Conservation (phyloP, 2,329 filamentous ascomycete species). For the Diaporthe vexans region DNA sequence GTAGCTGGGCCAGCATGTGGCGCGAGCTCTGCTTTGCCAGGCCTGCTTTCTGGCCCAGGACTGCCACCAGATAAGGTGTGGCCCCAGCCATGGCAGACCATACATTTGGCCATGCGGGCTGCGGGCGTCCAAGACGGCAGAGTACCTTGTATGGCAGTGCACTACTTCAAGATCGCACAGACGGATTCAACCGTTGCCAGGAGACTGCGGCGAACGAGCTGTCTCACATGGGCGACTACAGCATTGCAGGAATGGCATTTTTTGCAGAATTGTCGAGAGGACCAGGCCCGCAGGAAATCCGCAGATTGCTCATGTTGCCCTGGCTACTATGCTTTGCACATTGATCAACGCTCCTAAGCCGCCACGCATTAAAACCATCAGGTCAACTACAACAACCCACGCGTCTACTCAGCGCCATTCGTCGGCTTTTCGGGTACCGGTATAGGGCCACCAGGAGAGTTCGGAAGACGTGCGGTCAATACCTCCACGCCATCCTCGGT, state of each 20-base stretch:
- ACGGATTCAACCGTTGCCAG: neutral
- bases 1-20: slow-evolving; percentile 16
- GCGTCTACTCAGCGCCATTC: slow-evolving; percentile 25
- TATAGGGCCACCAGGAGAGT: slow-evolving; percentile 83
- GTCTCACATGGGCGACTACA: neutral
- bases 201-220: neutral
- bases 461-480: slow-evolving; percentile 78
- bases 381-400: neutral
- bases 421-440: slow-evolving; percentile 62
- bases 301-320: neutral
- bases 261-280: neutral
- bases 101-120: neutral
- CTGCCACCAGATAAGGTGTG: neutral
- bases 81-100: slow-evolving; percentile 13
- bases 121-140: neutral
- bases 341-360: slow-evolving; percentile 4
- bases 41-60: neutral
- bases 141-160: neutral
- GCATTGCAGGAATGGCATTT: neutral
- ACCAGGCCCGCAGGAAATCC: neutral
- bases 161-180: neutral
- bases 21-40: slow-evolving; percentile 15
- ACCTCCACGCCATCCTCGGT: slow-evolving; percentile 89
- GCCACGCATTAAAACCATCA: neutral
- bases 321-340: slow-evolving; percentile 8